These are phyloP conservation scores for Albophoma yamanashiensis DNA, from an alignment of 2,329 filamentous ascomycete species.

Conservation along the genomic window DNA sequence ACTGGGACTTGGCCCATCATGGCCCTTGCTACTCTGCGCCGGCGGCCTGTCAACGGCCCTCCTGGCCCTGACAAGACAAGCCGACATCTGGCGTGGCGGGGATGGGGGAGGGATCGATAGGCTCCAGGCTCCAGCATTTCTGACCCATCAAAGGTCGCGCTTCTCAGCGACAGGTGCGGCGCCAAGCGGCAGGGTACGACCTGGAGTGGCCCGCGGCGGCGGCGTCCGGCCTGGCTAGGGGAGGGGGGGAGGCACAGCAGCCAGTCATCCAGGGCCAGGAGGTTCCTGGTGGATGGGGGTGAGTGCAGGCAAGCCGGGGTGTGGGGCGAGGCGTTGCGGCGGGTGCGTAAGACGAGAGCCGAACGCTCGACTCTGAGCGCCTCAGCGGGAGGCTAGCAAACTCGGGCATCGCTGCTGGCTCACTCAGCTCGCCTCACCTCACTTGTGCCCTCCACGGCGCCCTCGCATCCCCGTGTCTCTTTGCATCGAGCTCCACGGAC, in stretches of 20 bases:
- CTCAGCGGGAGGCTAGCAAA: conserved; percentile 1
- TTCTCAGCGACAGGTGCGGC: conserved; percentile 1
- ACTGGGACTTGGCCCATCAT: background rate
- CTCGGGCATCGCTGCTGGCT: background rate
- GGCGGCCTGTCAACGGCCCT: background rate
- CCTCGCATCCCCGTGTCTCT: background rate
- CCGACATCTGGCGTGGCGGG: conserved; percentile 14
- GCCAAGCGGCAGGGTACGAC: background rate
- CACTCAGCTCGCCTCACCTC: conserved; percentile 3
- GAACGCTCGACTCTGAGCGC: conserved; percentile 1
- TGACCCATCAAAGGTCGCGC: conserved; percentile 2
- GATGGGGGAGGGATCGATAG: conserved; percentile 19
- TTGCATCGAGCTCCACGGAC: background rate
- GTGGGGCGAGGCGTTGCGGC: background rate
- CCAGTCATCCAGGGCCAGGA: background rate
- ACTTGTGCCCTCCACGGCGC: background rate
- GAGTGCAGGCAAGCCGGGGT: conserved; percentile 1
- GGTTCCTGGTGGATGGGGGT: conserved; percentile 2
- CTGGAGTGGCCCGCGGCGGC: background rate
- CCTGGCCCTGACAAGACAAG: background rate
- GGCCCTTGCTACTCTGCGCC: background rate
- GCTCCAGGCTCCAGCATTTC: conserved; percentile 4
- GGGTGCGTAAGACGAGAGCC: conserved; percentile 5
- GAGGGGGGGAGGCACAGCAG: background rate
- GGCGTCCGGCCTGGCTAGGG: conserved; percentile 3